phyloP scores from a whole-genome alignment of 352 stramenopile genomes.

The Vaucheria bursata region DNA sequence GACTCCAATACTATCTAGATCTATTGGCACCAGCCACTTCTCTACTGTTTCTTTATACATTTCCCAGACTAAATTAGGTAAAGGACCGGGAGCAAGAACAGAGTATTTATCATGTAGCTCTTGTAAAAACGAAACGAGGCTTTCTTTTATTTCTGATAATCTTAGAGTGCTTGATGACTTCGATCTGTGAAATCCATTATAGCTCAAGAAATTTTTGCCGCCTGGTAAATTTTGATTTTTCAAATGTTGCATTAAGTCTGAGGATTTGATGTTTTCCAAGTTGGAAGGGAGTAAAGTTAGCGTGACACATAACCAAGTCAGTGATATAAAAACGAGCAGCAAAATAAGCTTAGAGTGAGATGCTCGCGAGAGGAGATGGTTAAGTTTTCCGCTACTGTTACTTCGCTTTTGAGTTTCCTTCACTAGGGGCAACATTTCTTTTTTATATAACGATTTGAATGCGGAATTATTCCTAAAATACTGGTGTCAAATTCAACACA shows the following conservation, averaged over 20 bases:
- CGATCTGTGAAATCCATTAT: background rate
- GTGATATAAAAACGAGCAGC: background rate
- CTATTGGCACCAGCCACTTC: slow-evolving; percentile 27
- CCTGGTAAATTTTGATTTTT: background rate
- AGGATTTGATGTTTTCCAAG: background rate
- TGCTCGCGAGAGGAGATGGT: background rate
- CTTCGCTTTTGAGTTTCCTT: background rate
- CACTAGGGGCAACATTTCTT: background rate
- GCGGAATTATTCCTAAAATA: too few relatives aligned
- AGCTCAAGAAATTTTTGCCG: background rate
- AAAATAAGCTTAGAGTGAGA: background rate
- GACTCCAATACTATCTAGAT: slow-evolving; percentile 10
- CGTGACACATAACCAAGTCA: background rate
- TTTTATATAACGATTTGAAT: too few relatives aligned
- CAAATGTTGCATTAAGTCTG: background rate
- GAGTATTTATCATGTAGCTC: slow-evolving; percentile 2
- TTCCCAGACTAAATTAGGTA: slow-evolving; percentile 21
- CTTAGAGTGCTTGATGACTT: background rate
- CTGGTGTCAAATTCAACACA: too few relatives aligned
- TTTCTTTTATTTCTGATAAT: background rate
- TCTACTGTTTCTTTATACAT: slow-evolving; percentile 30
- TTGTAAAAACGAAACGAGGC: background rate
- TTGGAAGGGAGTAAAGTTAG: background rate
- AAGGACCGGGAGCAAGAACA: background rate
- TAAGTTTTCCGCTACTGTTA: background rate